Evolutionary conservation across 1,139 yeast genomes (phyloP).

Genomic region (Arxiozyma telluris): DNA sequence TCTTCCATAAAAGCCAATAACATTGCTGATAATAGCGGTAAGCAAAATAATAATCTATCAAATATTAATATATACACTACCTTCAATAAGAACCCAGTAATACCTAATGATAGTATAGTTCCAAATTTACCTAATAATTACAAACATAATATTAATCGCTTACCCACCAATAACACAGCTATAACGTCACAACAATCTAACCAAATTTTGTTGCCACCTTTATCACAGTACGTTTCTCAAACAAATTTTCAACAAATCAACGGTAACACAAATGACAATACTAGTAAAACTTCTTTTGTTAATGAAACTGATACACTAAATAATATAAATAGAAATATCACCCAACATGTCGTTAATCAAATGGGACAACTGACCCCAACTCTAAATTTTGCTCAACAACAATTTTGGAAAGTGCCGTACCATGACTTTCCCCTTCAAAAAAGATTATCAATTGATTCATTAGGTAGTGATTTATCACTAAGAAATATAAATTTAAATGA

Average conservation of each 20-base stretch:
- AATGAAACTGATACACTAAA: neutral
- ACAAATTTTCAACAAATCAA: neutral
- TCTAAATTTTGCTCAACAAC: constrained; percentile 18
- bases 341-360: neutral
- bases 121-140: neutral
- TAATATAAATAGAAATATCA: neutral
- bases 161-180: constrained; percentile 23
- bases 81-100: neutral
- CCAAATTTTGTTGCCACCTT: constrained; percentile 24
- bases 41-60: neutral
- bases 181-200: constrained; percentile 11
- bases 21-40: too few species aligned
- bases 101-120: neutral
- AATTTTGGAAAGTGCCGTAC: constrained; percentile 31
- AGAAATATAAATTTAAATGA: constrained; percentile 16
- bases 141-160: constrained; percentile 20
- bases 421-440: constrained; percentile 27
- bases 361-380: neutral
- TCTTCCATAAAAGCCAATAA: neutral
- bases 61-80: neutral
- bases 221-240: constrained; percentile 25
- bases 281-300: neutral
- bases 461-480: constrained; percentile 24
- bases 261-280: neutral
- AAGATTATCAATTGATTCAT: constrained; percentile 26